Conservation (phyloP, 306 rosid species). For the Vigna trinervia region DNA sequence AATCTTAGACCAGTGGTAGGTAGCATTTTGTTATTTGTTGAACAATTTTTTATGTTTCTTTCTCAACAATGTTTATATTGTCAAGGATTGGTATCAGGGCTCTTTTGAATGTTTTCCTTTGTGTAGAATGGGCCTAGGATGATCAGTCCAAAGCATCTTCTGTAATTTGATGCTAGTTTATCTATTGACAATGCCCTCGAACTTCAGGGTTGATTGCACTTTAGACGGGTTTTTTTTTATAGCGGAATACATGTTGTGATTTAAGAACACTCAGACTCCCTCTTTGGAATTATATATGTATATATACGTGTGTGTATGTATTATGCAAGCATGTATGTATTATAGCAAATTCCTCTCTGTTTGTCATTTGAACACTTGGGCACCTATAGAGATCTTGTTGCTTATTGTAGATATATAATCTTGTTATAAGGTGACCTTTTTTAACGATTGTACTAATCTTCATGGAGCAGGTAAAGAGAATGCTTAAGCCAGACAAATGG, state of each 20-base stretch:
- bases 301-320: too few relatives aligned
- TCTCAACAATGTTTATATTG: slow-evolving; percentile 11
- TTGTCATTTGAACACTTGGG: slow-evolving; percentile 5
- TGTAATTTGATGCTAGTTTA: slow-evolving; percentile 25
- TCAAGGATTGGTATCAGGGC: not conserved
- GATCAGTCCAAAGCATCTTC: slow-evolving; percentile 11
- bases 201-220: slow-evolving; percentile 4
- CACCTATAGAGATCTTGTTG: slow-evolving; percentile 9
- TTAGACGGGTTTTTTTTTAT: not conserved
- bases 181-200: slow-evolving; percentile 23
- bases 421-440: slow-evolving; percentile 27
- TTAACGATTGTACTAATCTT: slow-evolving; percentile 30
- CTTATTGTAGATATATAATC: slow-evolving; percentile 16
- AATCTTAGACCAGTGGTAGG: not conserved
- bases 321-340: too few relatives aligned
- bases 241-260: not conserved
- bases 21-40: slow-evolving; percentile 10
- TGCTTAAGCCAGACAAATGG: slow-evolving; percentile 95
- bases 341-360: slow-evolving; percentile 30
- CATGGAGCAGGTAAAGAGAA: slow-evolving; percentile 72
- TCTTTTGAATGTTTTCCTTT: slow-evolving; percentile 2
- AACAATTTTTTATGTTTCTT: not conserved
- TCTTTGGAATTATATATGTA: not conserved
- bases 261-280: not conserved
- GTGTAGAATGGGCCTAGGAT: slow-evolving; percentile 27